phyloP scores from a whole-genome alignment of 1,284 basidiomycete species.

The Farysia itapuensis region DNA sequence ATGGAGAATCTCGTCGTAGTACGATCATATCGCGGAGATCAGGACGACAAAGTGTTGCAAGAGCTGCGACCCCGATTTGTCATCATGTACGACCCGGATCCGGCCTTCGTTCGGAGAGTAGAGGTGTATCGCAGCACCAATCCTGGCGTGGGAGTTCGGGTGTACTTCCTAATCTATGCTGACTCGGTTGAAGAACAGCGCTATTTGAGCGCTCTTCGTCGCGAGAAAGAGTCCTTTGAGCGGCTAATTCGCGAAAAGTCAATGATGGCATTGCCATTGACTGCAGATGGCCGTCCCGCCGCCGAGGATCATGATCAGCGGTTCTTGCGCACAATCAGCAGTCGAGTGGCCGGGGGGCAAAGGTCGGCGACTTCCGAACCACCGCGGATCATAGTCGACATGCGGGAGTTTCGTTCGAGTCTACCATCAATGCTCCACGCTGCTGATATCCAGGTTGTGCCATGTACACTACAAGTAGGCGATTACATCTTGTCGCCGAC shows the following conservation, averaged over 20 bases:
- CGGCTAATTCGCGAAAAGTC: slow-evolving; percentile 86
- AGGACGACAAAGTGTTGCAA: slow-evolving; percentile 83
- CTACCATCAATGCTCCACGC: slow-evolving; percentile 88
- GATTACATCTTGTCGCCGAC: slow-evolving; percentile 95
- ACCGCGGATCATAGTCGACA: slow-evolving; percentile 87
- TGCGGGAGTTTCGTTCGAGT: slow-evolving; percentile 92
- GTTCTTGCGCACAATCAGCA: slow-evolving; percentile 81
- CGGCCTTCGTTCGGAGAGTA: slow-evolving; percentile 86
- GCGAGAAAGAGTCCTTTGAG: slow-evolving; percentile 94
- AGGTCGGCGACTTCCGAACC: slow-evolving; percentile 69
- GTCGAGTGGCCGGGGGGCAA: slow-evolving; percentile 82
- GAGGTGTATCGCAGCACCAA: slow-evolving; percentile 86
- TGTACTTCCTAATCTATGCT: slow-evolving; percentile 92
- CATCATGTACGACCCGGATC: slow-evolving; percentile 86
- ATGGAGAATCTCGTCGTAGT: slow-evolving; percentile 82
- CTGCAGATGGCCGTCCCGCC: slow-evolving; percentile 70
- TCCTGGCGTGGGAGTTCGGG: slow-evolving; percentile 79
- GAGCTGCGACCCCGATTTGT: slow-evolving; percentile 89
- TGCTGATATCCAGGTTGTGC: slow-evolving; percentile 76
- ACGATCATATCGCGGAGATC: slow-evolving; percentile 85
- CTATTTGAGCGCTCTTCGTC: slow-evolving; percentile 81
- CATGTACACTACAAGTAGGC: slow-evolving; percentile 87
- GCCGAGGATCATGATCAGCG: slow-evolving; percentile 59
- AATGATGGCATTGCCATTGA: slow-evolving; percentile 88
- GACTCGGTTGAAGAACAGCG: slow-evolving; percentile 93